A percentile compares a stretch with the other conserved stretches of the same genome.
phyloP scores from a whole-genome alignment of 768 basidiomycete genomes.

The Mycena capillaripes region DNA sequence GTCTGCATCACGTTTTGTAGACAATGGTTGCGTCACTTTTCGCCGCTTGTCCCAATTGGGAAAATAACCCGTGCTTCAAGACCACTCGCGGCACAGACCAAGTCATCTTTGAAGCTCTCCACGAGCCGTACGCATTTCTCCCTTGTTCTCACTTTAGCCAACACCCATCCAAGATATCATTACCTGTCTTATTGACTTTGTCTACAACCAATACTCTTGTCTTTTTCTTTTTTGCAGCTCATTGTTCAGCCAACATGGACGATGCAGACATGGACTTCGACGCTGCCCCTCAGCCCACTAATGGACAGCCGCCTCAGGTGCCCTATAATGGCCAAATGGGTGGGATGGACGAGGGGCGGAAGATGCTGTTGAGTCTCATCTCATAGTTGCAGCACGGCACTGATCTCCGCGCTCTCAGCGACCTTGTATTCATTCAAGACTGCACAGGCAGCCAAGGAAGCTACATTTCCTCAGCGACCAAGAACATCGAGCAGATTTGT shows the following conservation, averaged over 20 bases:
- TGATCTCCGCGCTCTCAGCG: constrained; percentile 60
- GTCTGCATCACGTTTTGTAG: background rate
- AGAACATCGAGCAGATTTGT: constrained; percentile 97
- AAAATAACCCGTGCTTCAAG: constrained; percentile 8
- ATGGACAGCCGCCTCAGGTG: constrained; percentile 52
- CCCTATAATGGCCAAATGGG: constrained; percentile 47
- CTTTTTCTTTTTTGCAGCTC: constrained; percentile 8
- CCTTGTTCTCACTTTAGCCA: constrained; percentile 22
- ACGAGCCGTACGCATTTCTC: constrained; percentile 34
- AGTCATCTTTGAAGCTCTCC: constrained; percentile 27
- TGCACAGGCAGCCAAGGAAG: constrained; percentile 94
- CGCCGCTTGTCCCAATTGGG: constrained; percentile 10
- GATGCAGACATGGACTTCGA: constrained; percentile 79
- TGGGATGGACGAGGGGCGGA: constrained; percentile 59
- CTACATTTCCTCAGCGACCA: constrained; percentile 94
- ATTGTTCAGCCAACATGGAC: constrained; percentile 69
- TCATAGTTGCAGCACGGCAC: constrained; percentile 22
- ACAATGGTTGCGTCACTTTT: constrained; percentile 6
- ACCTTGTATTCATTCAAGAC: constrained; percentile 96
- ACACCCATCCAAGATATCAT: constrained; percentile 24
- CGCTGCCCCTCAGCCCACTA: constrained; percentile 50
- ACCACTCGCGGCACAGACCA: constrained; percentile 25
- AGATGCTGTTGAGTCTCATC: constrained; percentile 78
- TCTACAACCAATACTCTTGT: constrained; percentile 14
- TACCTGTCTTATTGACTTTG: constrained; percentile 15